These are phyloP conservation scores for Gastrodia elata DNA, from an alignment of 106 monocot species.

Conservation along the genomic window DNA sequence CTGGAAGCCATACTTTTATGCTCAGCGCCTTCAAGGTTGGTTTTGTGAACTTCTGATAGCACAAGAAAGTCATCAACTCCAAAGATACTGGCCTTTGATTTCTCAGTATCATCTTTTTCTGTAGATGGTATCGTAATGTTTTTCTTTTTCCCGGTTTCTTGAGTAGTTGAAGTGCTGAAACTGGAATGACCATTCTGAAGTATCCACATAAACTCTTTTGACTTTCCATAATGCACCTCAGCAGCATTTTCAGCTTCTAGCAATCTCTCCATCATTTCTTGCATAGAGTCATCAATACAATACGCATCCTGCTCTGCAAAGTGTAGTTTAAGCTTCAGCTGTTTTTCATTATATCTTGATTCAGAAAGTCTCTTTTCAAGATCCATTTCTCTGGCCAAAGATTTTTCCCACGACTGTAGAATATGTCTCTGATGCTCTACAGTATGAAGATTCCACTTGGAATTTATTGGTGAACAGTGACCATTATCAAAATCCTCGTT, in stretches of 20 bases:
- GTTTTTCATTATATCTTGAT: constrained; percentile 38
- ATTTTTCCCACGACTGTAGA: constrained; percentile 80
- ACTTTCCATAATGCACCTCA: constrained; percentile 39
- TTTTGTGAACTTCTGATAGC: constrained; percentile 15
- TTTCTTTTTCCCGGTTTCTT: constrained; percentile 24
- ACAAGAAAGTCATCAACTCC: constrained; percentile 2
- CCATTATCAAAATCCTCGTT: constrained; percentile 27
- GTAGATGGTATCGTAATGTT: constrained; percentile 14
- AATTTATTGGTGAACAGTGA: constrained; percentile 13
- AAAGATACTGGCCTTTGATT: constrained; percentile 5
- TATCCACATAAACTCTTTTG: constrained; percentile 41
- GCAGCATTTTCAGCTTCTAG: constrained; percentile 71
- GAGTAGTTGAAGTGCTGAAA: constrained; percentile 18
- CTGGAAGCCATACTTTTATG: constrained; percentile 12
- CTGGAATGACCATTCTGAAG: constrained; percentile 36
- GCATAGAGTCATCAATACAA: constrained; percentile 47
- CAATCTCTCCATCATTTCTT: constrained; percentile 27
- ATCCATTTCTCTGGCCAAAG: constrained; percentile 82
- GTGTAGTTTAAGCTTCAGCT: constrained; percentile 48
- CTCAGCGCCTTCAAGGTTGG: constrained; percentile 18
- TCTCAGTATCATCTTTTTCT: constrained; percentile 13
- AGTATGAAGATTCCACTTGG: constrained; percentile 33
- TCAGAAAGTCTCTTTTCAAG: constrained; percentile 67
- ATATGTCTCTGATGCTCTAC: constrained; percentile 53
- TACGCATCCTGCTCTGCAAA: constrained; percentile 33